Base-by-base conservation (phyloP, 2,329 filamentous ascomycete species). In the Zymoseptoria tritici region DNA sequence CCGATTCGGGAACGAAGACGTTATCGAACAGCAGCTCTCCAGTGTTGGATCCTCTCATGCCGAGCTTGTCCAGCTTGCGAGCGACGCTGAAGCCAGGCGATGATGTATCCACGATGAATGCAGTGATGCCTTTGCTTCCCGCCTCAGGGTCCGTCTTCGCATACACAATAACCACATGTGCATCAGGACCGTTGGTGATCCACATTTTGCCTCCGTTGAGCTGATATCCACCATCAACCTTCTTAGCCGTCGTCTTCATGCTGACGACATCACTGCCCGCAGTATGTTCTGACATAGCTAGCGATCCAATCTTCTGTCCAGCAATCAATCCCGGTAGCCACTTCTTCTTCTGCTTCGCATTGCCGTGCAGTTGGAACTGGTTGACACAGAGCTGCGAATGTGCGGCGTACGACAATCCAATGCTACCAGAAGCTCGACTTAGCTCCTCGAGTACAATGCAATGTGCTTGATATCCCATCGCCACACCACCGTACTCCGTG, bases 161-260 rank as follows among this genome's bases (percentile, higher is more conserved):
- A 74, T 99, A 99, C n/a, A 99, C 91, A 57, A 99, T 85, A 58
- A 97, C 86, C 50, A 88, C 81, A 74, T 96, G 84, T n/a, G 94
- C 94, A 72, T 97, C 92, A 0, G 93, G 93, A 4, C 93, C 85
- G 76, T 99, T 99, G 63, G 93, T 99, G 73, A 99, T 99, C 93
- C 93, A 99, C 93, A 97, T 97, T 81, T 99, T 97, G 62, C 87
- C 90, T 31, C 92, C 93, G 70, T 92, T 91, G 58, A 99, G 79
- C 20, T 92, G 63, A 74, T 89, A 97, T 26, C 93, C 93, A 42
- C 91, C 92, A 68, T 94, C 89, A 9, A 90, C 89, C 64, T 84
- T 81, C 72, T 85, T 88, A 0, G 92, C 93, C 2, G 84, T 87
- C 52, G 87, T 95, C 73, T 92, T 90, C 93, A 97, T 97, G 75